A percentile compares a stretch with the other conserved stretches of the same genome.
Evolutionary conservation across 2,329 filamentous ascomycete genomes (phyloP).

Genomic region (Xylaria sp.): DNA sequence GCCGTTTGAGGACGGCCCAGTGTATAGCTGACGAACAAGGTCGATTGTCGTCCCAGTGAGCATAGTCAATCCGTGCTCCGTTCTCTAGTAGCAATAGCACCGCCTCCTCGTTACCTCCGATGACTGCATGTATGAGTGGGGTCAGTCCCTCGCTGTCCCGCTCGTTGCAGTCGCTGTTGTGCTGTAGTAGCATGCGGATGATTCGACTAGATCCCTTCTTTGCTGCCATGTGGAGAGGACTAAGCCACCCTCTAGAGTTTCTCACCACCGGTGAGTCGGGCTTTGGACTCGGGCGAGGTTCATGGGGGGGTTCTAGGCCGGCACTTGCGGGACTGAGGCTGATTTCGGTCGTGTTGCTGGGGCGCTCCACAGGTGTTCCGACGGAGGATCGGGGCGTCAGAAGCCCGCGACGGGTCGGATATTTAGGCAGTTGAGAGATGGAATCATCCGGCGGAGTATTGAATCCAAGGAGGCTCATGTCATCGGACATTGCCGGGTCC

Average conservation of each 20-base stretch:
- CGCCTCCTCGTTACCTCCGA: slow-evolving; percentile 37
- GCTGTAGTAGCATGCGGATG: slow-evolving; percentile 38
- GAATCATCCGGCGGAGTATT: no score
- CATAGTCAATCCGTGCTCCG: slow-evolving; percentile 33
- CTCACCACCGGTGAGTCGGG: not conserved
- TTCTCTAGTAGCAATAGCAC: slow-evolving; percentile 30
- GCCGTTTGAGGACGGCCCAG: slow-evolving; percentile 37
- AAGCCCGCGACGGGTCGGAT: not conserved
- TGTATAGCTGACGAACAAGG: slow-evolving; percentile 33
- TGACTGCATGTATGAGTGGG: slow-evolving; percentile 39
- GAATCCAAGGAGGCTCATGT: no score
- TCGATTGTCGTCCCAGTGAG: not conserved
- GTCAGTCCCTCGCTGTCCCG: slow-evolving; percentile 44
- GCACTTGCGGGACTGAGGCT: not conserved
- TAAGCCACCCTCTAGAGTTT: slow-evolving; percentile 33
- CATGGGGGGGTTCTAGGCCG: not conserved
- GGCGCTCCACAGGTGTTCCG: not conserved
- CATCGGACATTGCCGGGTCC: no score
- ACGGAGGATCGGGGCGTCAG: not conserved
- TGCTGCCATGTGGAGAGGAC: slow-evolving; percentile 41
- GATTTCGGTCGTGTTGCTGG: not conserved
- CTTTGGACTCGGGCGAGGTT: not conserved
- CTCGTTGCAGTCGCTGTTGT: slow-evolving; percentile 40
- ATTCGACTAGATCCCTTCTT: slow-evolving; percentile 37
- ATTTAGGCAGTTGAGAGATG: no score